Base-by-base conservation (phyloP, 2,329 filamentous ascomycete species). In the Dactylella cylindrospora region DNA sequence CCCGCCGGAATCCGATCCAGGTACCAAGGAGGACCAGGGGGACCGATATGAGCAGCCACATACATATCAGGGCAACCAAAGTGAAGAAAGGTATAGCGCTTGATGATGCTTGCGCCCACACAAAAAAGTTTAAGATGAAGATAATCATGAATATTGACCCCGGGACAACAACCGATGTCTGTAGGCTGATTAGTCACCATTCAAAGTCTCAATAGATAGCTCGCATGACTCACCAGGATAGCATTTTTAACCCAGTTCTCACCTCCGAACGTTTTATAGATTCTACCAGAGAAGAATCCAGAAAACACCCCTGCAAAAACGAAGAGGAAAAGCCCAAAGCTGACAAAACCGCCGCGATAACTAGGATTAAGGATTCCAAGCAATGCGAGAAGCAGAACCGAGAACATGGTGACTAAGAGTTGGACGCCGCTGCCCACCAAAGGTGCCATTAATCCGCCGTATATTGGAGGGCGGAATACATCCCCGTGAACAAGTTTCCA, bases 401-500 rank as follows among this genome's bases (percentile, higher is more conserved):
- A 86, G 31, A 83, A 74, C 1, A 83, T 80, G 84, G 93, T 90
- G 72, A 91, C 90, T 8, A 94, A 77, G 1, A 95, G 78, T 73
- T 95, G 89, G 78, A 86, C 89, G 33, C 89, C 89, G 1, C 88
- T 94, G 2, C 90, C 90, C 15, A 94, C 78, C 5, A 95, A 75
- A 1, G 89, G 88, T 0, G 89, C 88, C 31, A 95, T 77, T 1
- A 95, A 76, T 45, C 83, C 80, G 22, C 86, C 87, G 65, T 82
- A 80, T 2, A 77, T 73, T 0, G 89, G 89, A 20, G 84, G 77
- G 39, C 89, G 81, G 75, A 95, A 95, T 3, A 94, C 87, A 72
- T 95, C 89, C n/a, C 81, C 87, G 69, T 94, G 88, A 2, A 95
- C 78, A 12, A 93, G 76, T 72, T 95, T 95, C 89, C 89, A 95